Conservation (phyloP, 495 filamentous ascomycete genomes). For the Talaromyces stipitatus region DNA sequence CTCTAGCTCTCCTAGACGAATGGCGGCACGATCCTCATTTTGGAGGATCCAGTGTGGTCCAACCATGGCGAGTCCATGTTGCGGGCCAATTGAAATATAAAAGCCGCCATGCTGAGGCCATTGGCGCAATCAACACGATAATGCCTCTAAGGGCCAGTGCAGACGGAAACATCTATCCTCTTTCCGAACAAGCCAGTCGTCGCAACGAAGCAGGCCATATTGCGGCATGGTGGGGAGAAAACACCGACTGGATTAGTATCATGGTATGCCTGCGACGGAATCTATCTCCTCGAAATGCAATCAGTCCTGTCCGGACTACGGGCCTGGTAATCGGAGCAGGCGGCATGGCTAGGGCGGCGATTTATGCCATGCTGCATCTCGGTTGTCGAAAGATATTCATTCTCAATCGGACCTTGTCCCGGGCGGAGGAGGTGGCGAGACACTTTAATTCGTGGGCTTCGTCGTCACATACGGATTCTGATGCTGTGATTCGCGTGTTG, state of each 20-base stretch:
- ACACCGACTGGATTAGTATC: conserved; percentile 80
- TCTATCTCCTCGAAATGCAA: conserved; percentile 71
- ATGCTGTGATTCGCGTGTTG: conserved; percentile 53
- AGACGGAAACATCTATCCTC: conserved; percentile 56
- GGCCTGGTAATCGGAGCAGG: conserved; percentile 73
- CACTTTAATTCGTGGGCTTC: conserved; percentile 61
- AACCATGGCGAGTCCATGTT: conserved; percentile 70
- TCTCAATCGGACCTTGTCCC: conserved; percentile 57
- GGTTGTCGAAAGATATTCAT: conserved; percentile 77
- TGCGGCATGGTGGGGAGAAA: conserved; percentile 69
- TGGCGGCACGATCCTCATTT: conserved; percentile 58
- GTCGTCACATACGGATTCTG: conserved; percentile 33
- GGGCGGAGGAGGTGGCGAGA: conserved; percentile 56
- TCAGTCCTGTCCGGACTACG: conserved; percentile 57
- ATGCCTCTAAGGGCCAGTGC: conserved; percentile 59
- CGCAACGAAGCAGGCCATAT: conserved; percentile 59
- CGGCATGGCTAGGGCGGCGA: conserved; percentile 72
- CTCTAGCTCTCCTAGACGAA: conserved; percentile 55
- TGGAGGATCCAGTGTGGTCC: conserved; percentile 64
- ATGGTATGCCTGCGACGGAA: conserved; percentile 61
- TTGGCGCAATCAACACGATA: conserved; percentile 79
- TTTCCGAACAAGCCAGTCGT: conserved; percentile 53
- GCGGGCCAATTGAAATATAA: conserved; percentile 59
- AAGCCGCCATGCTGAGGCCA: conserved; percentile 68
- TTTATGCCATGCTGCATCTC: conserved; percentile 71